These are phyloP conservation scores for Pyrus betulifolia DNA, from an alignment of 306 rosid species.

Conservation along the genomic window DNA sequence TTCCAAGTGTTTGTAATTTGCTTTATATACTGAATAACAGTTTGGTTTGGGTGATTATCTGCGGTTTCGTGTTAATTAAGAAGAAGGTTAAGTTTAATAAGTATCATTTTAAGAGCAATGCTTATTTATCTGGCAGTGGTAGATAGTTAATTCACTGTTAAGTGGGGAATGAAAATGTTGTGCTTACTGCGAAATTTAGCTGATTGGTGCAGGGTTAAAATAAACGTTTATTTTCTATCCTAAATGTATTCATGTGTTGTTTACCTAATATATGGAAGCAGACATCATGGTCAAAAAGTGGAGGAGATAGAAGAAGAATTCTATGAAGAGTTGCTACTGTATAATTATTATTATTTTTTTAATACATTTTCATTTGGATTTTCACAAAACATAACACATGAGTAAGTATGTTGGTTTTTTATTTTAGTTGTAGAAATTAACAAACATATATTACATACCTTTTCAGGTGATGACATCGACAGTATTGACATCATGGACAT, in stretches of 20 bases:
- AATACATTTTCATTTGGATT: no score
- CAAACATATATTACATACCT: no score
- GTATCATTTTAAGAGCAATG: not conserved
- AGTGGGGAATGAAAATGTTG: not conserved
- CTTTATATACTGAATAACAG: not conserved
- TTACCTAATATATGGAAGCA: conserved; percentile 62
- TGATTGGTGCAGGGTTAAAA: not conserved
- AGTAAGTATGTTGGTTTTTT: no score
- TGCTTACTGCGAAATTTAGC: not conserved
- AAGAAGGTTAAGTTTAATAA: not conserved
- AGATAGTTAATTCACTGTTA: not conserved
- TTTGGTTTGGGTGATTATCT: not conserved
- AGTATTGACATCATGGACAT: no score
- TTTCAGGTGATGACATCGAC: no score
- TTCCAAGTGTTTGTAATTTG: not conserved
- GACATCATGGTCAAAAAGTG: conserved; percentile 44
- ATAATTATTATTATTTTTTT: no score
- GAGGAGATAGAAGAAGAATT: conserved; percentile 86
- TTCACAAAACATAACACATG: no score
- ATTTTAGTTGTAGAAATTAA: no score
- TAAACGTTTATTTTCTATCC: no score
- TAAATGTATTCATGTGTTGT: conserved; percentile 15
- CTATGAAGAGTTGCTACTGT: conserved; percentile 71
- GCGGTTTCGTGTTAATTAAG: not conserved
- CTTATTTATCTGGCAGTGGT: not conserved